Evolutionary conservation across 768 basidiomycete genomes (phyloP), one percentile per base, ranked within the genome.

Genomic region (Boletus sp.): DNA sequence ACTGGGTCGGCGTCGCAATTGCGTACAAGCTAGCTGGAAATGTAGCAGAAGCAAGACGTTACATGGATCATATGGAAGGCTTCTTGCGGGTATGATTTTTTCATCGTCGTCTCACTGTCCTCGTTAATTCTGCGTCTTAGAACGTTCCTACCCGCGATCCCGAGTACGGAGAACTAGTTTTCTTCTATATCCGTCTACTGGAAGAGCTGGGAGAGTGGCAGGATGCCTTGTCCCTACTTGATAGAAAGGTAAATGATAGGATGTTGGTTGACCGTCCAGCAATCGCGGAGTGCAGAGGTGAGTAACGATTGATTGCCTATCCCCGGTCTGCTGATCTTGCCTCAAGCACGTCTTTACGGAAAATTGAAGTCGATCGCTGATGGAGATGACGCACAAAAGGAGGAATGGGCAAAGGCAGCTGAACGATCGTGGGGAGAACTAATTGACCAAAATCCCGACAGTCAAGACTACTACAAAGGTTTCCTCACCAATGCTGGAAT

Each of bases 1-100:
- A 94, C 68, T 99, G 97, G 97, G 73, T 93, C 50, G 90, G 82
- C 2, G 77, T 94, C 44, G 93, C 93, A 14, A 82, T 98, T 27
- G 93, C 95, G 4, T 87, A 92, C 70, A 88, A 93, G 64, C 78
- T 98, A 15, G 88, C 84, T 54, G 87, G 88, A 7, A 86, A 94
- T 57, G 69, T 83, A 4, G 63, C 69, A 11, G 87, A 90, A 61
- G 86, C 93, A 2, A 81, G 80, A 64, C 81, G 81, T 29, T 82
- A 90, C 2, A 70, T 96, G 29, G 84, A 90, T 52, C 81, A 84
- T 43, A 90, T 93, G 64, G 79, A 86, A 58, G 72, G 67, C 21
- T 84, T 80, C 8, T 71, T 93, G 27, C 91, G 93, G 80, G 90
- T 87, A 54, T 29, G 51, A 7, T 30, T 17, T 7, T 7, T 17